These are phyloP conservation scores for Hibiscus mutabilis DNA, from an alignment of 345 rosid species.

Conservation along the genomic window DNA sequence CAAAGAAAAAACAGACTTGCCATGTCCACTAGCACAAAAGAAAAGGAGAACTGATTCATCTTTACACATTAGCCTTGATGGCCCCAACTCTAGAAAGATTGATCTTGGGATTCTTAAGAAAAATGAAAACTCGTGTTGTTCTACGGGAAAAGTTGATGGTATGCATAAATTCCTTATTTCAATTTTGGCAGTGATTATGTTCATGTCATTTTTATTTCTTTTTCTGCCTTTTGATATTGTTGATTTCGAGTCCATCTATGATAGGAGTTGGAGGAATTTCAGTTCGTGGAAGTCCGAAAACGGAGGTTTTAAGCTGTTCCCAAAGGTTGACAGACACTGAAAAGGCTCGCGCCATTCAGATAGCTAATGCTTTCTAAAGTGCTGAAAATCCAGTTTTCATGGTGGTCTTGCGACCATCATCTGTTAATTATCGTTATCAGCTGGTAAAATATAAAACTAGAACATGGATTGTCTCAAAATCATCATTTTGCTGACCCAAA, in stretches of 20 bases:
- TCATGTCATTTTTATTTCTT: too few species aligned
- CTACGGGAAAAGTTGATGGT: too few species aligned
- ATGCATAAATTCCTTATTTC: too few species aligned
- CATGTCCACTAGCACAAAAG: neutral
- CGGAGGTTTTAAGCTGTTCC: neutral
- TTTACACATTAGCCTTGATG: neutral
- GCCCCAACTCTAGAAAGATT: neutral
- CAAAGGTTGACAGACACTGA: neutral
- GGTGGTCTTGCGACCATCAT: conserved; percentile 19
- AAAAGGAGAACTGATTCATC: neutral
- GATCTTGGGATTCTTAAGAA: too few species aligned
- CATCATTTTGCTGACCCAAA: neutral
- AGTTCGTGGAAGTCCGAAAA: neutral
- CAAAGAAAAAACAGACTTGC: neutral
- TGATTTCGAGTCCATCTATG: too few species aligned
- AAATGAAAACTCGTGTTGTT: too few species aligned
- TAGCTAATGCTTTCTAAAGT: conserved; percentile 14
- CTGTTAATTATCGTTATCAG: neutral
- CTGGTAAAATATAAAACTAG: conserved; percentile 2
- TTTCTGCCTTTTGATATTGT: too few species aligned
- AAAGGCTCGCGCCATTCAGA: conserved; percentile 10
- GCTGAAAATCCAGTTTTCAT: conserved; percentile 20
- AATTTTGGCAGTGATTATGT: too few species aligned
- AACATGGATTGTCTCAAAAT: neutral
- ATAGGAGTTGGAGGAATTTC: neutral